These are phyloP conservation scores for Paxillus involutus DNA, from an alignment of 768 basidiomycete species.

Conservation along the genomic window DNA sequence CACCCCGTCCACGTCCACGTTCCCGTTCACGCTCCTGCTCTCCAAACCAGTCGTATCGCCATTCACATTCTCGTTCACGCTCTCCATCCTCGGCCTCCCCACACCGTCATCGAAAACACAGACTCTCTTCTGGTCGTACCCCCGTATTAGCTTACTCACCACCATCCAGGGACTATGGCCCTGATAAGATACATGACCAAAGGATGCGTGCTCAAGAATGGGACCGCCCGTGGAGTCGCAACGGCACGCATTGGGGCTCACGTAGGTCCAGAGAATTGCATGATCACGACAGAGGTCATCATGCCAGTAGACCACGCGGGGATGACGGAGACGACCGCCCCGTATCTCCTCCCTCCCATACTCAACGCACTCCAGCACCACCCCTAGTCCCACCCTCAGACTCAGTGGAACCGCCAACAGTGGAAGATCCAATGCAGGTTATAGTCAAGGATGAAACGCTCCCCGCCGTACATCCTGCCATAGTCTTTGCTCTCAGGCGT, in stretches of 20 bases:
- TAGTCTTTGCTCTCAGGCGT: constrained; percentile 44
- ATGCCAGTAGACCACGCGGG: constrained; percentile 4
- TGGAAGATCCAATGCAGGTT: constrained; percentile 3
- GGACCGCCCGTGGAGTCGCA: no score
- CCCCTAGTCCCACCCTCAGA: constrained; percentile 34
- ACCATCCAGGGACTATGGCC: no score
- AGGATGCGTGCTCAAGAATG: no score
- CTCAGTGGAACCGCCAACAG: constrained; percentile 31
- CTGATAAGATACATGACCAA: no score
- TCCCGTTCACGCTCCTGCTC: background rate
- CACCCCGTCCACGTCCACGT: constrained; percentile 19
- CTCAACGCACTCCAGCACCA: constrained; percentile 1
- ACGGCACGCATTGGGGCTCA: no score
- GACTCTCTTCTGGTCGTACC: no score
- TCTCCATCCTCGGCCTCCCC: background rate
- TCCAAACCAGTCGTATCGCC: no score
- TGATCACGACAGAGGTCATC: constrained; percentile 5
- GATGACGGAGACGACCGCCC: constrained; percentile 17
- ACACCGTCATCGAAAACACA: no score
- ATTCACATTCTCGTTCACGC: background rate
- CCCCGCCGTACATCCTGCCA: constrained; percentile 35
- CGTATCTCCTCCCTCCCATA: constrained; percentile 15
- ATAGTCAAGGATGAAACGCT: constrained; percentile 32
- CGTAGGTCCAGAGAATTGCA: constrained; percentile 10
- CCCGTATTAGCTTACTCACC: no score